Evolutionary conservation across 768 basidiomycete species (phyloP).

Genomic region (Clavulina sp.): DNA sequence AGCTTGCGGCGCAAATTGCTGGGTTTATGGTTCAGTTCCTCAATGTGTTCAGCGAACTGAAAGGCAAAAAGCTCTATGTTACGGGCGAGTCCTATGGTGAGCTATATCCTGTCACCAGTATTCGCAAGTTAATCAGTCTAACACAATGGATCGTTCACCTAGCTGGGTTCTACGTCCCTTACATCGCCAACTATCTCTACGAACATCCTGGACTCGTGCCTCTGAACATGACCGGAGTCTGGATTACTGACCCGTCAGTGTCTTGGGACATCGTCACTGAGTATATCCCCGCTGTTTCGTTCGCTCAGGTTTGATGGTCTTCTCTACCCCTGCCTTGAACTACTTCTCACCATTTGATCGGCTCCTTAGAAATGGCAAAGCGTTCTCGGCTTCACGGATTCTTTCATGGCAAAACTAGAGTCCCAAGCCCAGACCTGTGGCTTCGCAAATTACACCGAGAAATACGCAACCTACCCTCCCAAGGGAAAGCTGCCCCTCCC

Average conservation of each 20-base stretch:
- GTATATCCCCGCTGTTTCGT: conserved; percentile 54
- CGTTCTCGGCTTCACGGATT: conserved; percentile 58
- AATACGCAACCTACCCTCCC: conserved; percentile 52
- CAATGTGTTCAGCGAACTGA: conserved; percentile 53
- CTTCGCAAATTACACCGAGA: conserved; percentile 42
- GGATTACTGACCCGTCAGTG: conserved; percentile 51
- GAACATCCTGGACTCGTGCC: conserved; percentile 34
- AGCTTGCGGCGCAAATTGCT: conserved; percentile 33
- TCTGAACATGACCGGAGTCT: conserved; percentile 47
- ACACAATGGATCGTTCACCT: neutral
- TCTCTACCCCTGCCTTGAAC: no score
- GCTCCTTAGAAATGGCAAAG: conserved; percentile 47
- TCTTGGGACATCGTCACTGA: conserved; percentile 47
- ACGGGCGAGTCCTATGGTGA: conserved; percentile 31
- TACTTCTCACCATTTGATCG: no score
- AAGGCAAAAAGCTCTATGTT: conserved; percentile 52
- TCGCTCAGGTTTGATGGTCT: no score
- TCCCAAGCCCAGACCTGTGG: conserved; percentile 34
- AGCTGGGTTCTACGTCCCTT: conserved; percentile 50
- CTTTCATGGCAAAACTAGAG: conserved; percentile 44
- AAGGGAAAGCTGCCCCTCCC: conserved; percentile 49
- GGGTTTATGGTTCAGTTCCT: conserved; percentile 64
- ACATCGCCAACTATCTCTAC: conserved; percentile 61
- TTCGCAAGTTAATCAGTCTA: neutral
- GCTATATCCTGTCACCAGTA: neutral